A percentile compares a stretch with the other conserved stretches of the same genome.
phyloP scores from a whole-genome alignment of 2,329 filamentous ascomycete species.

The Grosmannia clavigera region DNA sequence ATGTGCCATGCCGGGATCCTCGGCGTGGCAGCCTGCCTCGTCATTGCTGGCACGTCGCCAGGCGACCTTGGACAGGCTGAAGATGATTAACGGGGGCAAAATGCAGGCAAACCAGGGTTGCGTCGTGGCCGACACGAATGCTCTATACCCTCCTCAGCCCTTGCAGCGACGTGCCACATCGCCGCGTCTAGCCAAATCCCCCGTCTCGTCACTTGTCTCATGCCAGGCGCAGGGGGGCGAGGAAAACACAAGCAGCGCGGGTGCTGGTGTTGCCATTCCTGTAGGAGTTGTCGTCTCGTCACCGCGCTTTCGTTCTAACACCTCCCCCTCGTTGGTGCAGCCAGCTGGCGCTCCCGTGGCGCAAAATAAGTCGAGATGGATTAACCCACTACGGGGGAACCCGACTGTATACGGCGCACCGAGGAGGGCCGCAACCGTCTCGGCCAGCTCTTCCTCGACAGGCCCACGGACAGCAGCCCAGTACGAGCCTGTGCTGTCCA shows the following conservation, averaged over 20 bases:
- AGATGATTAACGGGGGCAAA: slow-evolving; percentile 35
- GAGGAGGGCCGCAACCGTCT: neutral
- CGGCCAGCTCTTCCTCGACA: neutral
- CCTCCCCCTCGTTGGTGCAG: slow-evolving; percentile 28
- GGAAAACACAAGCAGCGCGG: no score
- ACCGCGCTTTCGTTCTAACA: slow-evolving; percentile 38
- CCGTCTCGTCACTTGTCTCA: slow-evolving; percentile 33
- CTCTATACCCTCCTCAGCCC: neutral
- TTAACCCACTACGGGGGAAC: slow-evolving; percentile 11
- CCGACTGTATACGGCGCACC: slow-evolving; percentile 5
- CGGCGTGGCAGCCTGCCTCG: slow-evolving; percentile 17
- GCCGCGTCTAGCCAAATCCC: slow-evolving; percentile 32
- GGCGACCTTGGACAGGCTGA: slow-evolving; percentile 45
- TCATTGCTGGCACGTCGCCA: slow-evolving; percentile 44
- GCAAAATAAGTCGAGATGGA: slow-evolving; percentile 17
- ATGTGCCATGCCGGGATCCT: neutral
- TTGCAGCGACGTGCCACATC: slow-evolving; percentile 34
- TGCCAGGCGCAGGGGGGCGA: slow-evolving; percentile 16
- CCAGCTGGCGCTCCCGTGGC: neutral
- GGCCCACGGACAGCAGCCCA: slow-evolving; percentile 9
- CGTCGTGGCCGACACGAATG: neutral
- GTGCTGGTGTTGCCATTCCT: neutral
- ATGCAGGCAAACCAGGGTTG: slow-evolving; percentile 20
- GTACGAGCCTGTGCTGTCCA: slow-evolving; percentile 23
- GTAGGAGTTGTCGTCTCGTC: slow-evolving; percentile 16